These are phyloP conservation scores for Cardiosporidium cionae DNA, from an alignment of 169 alveolate genomes.

Conservation along the genomic window DNA sequence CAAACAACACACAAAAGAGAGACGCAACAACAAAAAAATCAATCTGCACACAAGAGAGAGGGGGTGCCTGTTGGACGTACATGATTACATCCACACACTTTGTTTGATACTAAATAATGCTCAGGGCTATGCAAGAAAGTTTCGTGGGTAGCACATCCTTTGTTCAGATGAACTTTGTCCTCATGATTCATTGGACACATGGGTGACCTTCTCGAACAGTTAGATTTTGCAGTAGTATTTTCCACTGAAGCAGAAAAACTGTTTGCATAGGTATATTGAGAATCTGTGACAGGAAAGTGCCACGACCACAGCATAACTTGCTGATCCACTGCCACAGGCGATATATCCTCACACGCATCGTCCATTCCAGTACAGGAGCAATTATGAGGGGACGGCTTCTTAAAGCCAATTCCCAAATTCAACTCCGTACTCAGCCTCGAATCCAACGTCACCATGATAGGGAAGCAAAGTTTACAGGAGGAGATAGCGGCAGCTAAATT, in stretches of 20 bases:
- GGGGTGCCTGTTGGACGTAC: too few relatives aligned
- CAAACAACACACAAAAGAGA: too few relatives aligned
- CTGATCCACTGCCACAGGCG: not conserved
- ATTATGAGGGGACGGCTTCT: not conserved
- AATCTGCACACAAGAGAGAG: too few relatives aligned
- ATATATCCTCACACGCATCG: not conserved
- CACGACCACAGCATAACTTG: not conserved
- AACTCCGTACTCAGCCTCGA: not conserved
- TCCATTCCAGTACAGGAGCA: not conserved
- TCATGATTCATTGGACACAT: not conserved
- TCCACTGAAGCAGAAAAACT: not conserved
- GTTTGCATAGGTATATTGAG: not conserved
- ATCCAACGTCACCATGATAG: not conserved
- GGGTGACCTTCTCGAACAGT: not conserved
- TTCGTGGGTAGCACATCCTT: too few relatives aligned
- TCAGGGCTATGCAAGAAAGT: too few relatives aligned
- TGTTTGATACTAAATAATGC: too few relatives aligned
- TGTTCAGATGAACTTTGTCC: not conserved
- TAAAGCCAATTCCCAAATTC: not conserved
- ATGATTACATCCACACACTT: too few relatives aligned
- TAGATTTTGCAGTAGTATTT: not conserved
- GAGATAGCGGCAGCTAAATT: not conserved
- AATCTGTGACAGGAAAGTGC: not conserved
- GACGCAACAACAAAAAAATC: too few relatives aligned
- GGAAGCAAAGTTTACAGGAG: not conserved